Evolutionary conservation across 768 basidiomycete species (phyloP), one percentile per base, ranked within the genome.

Genomic region (Rhizopogon vinicolor): DNA sequence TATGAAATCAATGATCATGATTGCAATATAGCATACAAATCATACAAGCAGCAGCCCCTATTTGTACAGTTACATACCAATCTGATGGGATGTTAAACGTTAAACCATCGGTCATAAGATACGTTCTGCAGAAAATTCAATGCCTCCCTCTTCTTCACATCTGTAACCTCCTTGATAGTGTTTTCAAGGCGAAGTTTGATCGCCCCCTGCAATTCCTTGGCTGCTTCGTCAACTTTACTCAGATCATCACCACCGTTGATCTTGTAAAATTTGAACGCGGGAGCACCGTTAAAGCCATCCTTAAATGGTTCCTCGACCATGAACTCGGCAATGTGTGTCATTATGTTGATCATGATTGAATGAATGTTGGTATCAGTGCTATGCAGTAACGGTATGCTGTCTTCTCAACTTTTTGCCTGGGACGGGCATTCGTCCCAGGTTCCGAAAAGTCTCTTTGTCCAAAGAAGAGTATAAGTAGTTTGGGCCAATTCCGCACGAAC

Each of bases 291-390:
- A 3, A 25, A 25, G 12, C 29, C 56, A 29, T 22, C 22, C 9
- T 22, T 19, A n/a, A 55, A 50, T n/a, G 37, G n/a, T 44, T 58
- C 52, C 39, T 55, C 6, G 10, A 60, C 61, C 33, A 62, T 50
- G 44, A 60, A 18, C 45, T 58, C 43, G 22, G 56, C 50, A 0
- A 54, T 1, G 16, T 57, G 57, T 13, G 37, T 33, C 40, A 60
- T 50, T 41, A 62, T 19, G 14, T 58, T 45, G 43, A 60, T 25
- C 61, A 62, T 62, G 41, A 60, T 58, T 1, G 45, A 16, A 46
- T 58, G 60, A 16, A 48, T 60, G 28, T 56, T 60, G 41, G 29
- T 16, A 19, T n/a, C n/a, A n/a, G n/a, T 14, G 39, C 16, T 9
- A 33, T 33, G 31, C 31, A 33, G 14, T 40, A 7, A 40, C 14